Conservation (phyloP, 1,284 basidiomycete genomes). For the Austroboletus novae-zelandiae region DNA sequence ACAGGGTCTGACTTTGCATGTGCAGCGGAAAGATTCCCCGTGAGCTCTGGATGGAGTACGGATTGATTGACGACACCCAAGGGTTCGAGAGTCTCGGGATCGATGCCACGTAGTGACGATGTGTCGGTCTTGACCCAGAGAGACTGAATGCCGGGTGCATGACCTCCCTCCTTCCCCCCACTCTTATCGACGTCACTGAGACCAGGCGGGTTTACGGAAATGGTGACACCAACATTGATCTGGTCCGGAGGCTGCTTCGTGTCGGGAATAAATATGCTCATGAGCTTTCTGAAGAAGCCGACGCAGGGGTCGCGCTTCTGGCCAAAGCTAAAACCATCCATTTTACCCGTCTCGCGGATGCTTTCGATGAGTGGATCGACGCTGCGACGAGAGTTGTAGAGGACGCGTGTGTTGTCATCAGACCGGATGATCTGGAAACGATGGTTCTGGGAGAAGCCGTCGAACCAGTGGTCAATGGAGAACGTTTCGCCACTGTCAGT, state of each 20-base stretch:
- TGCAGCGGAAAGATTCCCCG: constrained; percentile 35
- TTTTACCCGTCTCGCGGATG: constrained; percentile 24
- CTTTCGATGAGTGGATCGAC: constrained; percentile 27
- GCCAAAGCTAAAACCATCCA: constrained; percentile 20
- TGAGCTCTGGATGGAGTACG: constrained; percentile 32
- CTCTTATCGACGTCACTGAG: constrained; percentile 17
- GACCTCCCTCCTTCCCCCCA: constrained; percentile 17
- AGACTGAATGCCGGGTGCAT: constrained; percentile 28
- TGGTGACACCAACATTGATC: constrained; percentile 27
- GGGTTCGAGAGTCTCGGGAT: constrained; percentile 37
- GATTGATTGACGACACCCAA: constrained; percentile 28
- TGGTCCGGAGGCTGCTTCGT: constrained; percentile 1
- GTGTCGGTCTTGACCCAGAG: constrained; percentile 36
- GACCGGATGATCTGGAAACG: constrained; percentile 33
- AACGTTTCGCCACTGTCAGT: constrained; percentile 12
- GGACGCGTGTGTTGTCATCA: constrained; percentile 18
- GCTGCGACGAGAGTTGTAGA: constrained; percentile 30
- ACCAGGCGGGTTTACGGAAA: constrained; percentile 31
- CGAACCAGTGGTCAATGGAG: constrained; percentile 31
- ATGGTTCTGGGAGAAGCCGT: constrained; percentile 33
- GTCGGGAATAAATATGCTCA: constrained; percentile 29
- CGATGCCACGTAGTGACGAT: constrained; percentile 27
- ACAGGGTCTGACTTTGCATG: constrained; percentile 37
- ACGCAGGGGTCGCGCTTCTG: constrained; percentile 32
- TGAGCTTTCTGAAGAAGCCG: constrained; percentile 32